Conservation (phyloP, 2,329 filamentous ascomycete species). For the Colletotrichum spaethianum region DNA sequence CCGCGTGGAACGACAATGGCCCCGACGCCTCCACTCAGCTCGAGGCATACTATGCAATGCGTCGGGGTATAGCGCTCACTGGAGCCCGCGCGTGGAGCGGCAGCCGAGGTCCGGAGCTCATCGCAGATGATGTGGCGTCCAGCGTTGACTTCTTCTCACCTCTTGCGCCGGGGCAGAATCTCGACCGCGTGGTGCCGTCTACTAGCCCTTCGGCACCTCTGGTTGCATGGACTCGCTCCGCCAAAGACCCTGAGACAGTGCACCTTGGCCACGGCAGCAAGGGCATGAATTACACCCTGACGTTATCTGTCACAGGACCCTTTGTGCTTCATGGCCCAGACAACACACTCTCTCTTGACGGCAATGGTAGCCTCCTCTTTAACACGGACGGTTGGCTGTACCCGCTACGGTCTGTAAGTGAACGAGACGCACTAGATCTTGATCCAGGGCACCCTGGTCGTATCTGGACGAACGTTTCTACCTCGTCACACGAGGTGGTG, state of each 20-base stretch:
- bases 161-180: slow-evolving; percentile 59
- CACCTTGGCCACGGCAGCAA: slow-evolving; percentile 56
- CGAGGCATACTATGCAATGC: slow-evolving; percentile 63
- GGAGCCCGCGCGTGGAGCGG: slow-evolving; percentile 59
- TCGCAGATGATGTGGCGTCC: slow-evolving; percentile 44
- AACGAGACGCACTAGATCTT: slow-evolving; percentile 60
- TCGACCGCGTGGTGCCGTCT: slow-evolving; percentile 53
- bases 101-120: slow-evolving; percentile 51
- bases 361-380: not conserved
- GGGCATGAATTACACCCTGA: slow-evolving; percentile 61
- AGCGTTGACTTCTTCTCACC: slow-evolving; percentile 56
- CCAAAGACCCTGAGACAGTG: slow-evolving; percentile 21
- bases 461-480: slow-evolving; percentile 65
- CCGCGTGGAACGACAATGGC: slow-evolving; percentile 65
- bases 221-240: slow-evolving; percentile 50
- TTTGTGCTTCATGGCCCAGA: slow-evolving; percentile 24
- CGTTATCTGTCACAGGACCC: slow-evolving; percentile 46
- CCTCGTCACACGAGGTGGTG: slow-evolving; percentile 60
- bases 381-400: slow-evolving; percentile 56
- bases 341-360: not conserved
- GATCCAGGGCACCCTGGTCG: slow-evolving; percentile 63
- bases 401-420: slow-evolving; percentile 61
- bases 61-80: slow-evolving; percentile 59
- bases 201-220: slow-evolving; percentile 42
- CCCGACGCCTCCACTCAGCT: slow-evolving; percentile 63